Conservation (phyloP, 148 eudicot genomes). For the Salicornia ramosissima region DNA sequence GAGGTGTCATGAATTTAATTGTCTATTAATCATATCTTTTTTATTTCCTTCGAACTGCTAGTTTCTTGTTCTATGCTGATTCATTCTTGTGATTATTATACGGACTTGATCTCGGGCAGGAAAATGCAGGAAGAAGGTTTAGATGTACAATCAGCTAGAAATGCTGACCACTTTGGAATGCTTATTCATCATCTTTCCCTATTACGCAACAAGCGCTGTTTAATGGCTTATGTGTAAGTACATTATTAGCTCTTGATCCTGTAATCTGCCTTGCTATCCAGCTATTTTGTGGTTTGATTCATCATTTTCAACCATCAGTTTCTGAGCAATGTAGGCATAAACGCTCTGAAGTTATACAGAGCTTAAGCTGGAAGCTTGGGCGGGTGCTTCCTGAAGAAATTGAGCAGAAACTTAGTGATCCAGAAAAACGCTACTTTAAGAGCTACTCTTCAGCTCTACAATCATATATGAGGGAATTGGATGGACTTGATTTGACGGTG, state of each 20-base stretch:
- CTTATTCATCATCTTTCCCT: slow-evolving; percentile 85
- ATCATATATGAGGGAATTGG: slow-evolving; percentile 59
- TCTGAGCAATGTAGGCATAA: slow-evolving; percentile 46
- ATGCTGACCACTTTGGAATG: slow-evolving; percentile 78
- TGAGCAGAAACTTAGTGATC: slow-evolving; percentile 66
- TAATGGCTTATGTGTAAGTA: slow-evolving; percentile 82
- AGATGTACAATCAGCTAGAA: slow-evolving; percentile 55
- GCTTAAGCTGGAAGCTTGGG: slow-evolving; percentile 68
- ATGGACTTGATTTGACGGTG: slow-evolving; percentile 69
- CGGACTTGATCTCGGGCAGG: slow-evolving; percentile 34
- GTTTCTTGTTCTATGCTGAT: not conserved
- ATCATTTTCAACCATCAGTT: slow-evolving; percentile 4
- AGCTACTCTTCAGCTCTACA: slow-evolving; percentile 56
- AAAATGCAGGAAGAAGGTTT: slow-evolving; percentile 80
- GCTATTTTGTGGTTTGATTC: slow-evolving; percentile 12
- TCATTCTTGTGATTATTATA: not conserved
- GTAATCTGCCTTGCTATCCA: not conserved
- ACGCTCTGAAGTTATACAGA: slow-evolving; percentile 69
- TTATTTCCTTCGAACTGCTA: too few relatives aligned
- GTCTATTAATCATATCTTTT: too few relatives aligned
- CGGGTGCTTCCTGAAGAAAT: slow-evolving; percentile 73
- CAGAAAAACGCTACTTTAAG: slow-evolving; percentile 75
- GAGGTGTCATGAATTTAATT: too few relatives aligned
- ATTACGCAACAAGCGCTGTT: slow-evolving; percentile 90
- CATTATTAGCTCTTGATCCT: not conserved